Conservation (phyloP, 164 flowering plant species). For the Macadamia tetraphylla region DNA sequence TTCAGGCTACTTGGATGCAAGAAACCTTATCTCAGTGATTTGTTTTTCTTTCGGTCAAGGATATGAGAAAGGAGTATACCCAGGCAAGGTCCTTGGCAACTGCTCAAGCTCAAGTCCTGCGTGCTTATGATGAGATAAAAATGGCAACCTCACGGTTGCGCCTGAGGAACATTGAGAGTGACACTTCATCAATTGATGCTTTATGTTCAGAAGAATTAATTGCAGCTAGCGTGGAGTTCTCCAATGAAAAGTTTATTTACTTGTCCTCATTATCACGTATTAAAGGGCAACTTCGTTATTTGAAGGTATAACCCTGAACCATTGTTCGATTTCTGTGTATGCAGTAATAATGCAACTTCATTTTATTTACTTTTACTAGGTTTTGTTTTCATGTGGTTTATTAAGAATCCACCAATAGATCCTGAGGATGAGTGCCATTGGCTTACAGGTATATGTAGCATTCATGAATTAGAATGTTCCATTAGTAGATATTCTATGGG, state of each 20-base stretch:
- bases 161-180: slow-evolving; percentile 53
- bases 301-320: slow-evolving; percentile 47
- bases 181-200: slow-evolving; percentile 52
- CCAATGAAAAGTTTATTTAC: slow-evolving; percentile 65
- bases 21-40: neutral
- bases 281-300: slow-evolving; percentile 84
- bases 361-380: neutral
- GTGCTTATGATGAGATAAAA: slow-evolving; percentile 88
- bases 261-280: slow-evolving; percentile 43
- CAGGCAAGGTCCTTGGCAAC: slow-evolving; percentile 74
- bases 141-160: slow-evolving; percentile 85
- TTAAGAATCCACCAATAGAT: neutral
- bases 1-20: slow-evolving; percentile 1
- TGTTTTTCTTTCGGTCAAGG: slow-evolving; percentile 27
- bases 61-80: slow-evolving; percentile 79
- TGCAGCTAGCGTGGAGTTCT: slow-evolving; percentile 45
- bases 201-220: slow-evolving; percentile 52
- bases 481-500: neutral
- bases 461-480: neutral
- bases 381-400: neutral
- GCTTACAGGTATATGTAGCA: neutral
- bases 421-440: neutral
- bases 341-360: neutral
- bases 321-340: neutral
- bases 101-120: slow-evolving; percentile 77